These are phyloP conservation scores for Fonsecaea monophora DNA, from an alignment of 2,329 filamentous ascomycete genomes.

Conservation along the genomic window DNA sequence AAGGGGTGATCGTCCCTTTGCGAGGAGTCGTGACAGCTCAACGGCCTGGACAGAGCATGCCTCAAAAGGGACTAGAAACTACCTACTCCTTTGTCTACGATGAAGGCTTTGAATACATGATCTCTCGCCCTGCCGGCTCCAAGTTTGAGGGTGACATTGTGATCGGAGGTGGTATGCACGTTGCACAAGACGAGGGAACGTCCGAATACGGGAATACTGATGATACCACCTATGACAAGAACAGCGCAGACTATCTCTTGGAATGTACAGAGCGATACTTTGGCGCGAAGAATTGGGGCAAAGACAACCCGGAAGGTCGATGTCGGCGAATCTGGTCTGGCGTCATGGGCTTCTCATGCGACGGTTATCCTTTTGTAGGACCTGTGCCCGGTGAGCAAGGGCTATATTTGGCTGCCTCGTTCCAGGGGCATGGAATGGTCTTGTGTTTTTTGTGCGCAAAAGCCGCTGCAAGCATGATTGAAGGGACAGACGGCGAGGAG, in stretches of 20 bases:
- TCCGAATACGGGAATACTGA: conserved; percentile 41
- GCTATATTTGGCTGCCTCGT: conserved; percentile 33
- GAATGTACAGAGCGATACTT: conserved; percentile 44
- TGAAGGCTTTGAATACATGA: conserved; percentile 50
- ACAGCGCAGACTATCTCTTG: conserved; percentile 41
- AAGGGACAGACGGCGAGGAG: conserved; percentile 17
- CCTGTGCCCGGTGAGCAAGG: conserved; percentile 49
- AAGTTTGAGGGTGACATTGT: conserved; percentile 45
- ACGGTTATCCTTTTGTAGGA: conserved; percentile 62
- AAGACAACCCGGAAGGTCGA: conserved; percentile 49
- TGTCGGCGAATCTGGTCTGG: conserved; percentile 61
- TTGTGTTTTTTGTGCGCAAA: conserved; percentile 36
- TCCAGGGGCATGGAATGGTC: conserved; percentile 40
- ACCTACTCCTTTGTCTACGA: conserved; percentile 41
- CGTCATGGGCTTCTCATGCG: conserved; percentile 63
- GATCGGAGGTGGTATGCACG: conserved; percentile 38
- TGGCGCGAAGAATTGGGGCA: conserved; percentile 53
- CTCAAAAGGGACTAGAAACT: conserved; percentile 37
- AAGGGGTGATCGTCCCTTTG: conserved; percentile 58
- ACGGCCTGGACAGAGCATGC: conserved; percentile 43
- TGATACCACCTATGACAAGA: conserved; percentile 40
- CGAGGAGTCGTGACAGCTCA: conserved; percentile 60
- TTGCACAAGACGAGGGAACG: conserved; percentile 24
- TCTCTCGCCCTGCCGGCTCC: conserved; percentile 40
- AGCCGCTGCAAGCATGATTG: conserved; percentile 34